Evolutionary conservation across 139 green algal species (phyloP).

Genomic region (Desmodesmus armatus): DNA sequence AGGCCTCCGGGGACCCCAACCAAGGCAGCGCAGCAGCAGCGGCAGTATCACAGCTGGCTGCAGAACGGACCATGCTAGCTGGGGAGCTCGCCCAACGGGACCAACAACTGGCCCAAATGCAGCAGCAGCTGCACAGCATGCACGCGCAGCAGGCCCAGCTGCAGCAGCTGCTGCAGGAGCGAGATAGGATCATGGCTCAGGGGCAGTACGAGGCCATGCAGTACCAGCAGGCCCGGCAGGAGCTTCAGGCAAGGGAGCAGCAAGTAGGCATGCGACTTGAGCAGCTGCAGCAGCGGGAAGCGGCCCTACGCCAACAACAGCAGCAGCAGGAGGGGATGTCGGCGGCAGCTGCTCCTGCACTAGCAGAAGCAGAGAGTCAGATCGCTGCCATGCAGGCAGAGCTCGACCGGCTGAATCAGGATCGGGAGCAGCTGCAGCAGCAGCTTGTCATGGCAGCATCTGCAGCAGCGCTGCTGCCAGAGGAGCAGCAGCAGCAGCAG

Average conservation of each 20-base stretch:
- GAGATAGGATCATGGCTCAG: background rate
- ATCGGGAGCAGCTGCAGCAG: constrained; percentile 20
- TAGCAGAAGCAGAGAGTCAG: background rate
- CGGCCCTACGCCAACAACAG: background rate
- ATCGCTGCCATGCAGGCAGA: background rate
- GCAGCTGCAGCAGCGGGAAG: constrained; percentile 8
- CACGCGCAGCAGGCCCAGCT: constrained; percentile 27
- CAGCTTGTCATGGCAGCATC: constrained; percentile 22
- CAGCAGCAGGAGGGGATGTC: background rate
- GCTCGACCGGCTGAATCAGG: background rate
- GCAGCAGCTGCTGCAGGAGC: constrained; percentile 29
- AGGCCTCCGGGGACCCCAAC: constrained; percentile 18
- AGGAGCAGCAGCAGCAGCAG: constrained; percentile 15
- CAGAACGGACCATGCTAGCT: constrained; percentile 16
- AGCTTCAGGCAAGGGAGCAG: constrained; percentile 21
- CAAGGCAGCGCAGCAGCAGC: background rate
- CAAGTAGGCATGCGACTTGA: background rate
- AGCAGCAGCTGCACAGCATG: background rate
- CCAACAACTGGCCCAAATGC: constrained; percentile 24
- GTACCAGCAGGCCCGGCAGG: constrained; percentile 32
- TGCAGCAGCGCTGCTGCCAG: background rate
- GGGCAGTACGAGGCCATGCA: constrained; percentile 3
- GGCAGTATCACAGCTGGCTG: constrained; percentile 27
- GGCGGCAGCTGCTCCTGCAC: background rate
- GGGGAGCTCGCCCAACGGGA: constrained; percentile 7